These are phyloP conservation scores for Penicillium canescens DNA, from an alignment of 495 filamentous ascomycete species.

Conservation along the genomic window DNA sequence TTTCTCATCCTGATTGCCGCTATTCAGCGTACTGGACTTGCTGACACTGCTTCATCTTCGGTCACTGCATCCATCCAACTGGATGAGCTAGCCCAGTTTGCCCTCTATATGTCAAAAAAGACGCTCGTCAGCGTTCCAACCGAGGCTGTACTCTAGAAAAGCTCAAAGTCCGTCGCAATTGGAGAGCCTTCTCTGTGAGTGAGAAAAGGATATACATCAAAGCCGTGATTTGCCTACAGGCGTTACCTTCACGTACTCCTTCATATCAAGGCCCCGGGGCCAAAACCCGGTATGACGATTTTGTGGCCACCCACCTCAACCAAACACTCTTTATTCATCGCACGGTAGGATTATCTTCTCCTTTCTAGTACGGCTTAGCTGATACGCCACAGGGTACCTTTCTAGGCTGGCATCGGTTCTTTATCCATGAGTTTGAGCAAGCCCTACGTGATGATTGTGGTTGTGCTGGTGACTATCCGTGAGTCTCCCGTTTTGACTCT, in stretches of 20 bases:
- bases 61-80: not conserved
- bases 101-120: not conserved
- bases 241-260: constrained; percentile 44
- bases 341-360: constrained; percentile 33
- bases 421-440: constrained; percentile 60
- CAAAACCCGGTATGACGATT: constrained; percentile 66
- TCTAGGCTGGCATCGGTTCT: constrained; percentile 69
- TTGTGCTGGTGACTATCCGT: constrained; percentile 51
- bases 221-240: constrained; percentile 62
- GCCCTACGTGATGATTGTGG: constrained; percentile 68
- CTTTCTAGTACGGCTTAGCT: not conserved
- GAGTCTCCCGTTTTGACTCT: not conserved
- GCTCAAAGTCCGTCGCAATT: constrained; percentile 48
- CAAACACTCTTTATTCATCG: constrained; percentile 60
- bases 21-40: not conserved
- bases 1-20: not conserved
- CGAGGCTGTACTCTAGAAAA: constrained; percentile 48
- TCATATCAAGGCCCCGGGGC: constrained; percentile 42
- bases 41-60: not conserved
- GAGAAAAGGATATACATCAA: constrained; percentile 59
- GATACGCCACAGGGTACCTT: constrained; percentile 50
- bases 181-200: constrained; percentile 21
- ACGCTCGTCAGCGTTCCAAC: constrained; percentile 26
- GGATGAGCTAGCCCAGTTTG: not conserved
- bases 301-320: constrained; percentile 64